Evolutionary conservation across 2,329 filamentous ascomycete species (phyloP), one percentile per base, ranked within the genome.

Genomic region (Cytospora piceae): DNA sequence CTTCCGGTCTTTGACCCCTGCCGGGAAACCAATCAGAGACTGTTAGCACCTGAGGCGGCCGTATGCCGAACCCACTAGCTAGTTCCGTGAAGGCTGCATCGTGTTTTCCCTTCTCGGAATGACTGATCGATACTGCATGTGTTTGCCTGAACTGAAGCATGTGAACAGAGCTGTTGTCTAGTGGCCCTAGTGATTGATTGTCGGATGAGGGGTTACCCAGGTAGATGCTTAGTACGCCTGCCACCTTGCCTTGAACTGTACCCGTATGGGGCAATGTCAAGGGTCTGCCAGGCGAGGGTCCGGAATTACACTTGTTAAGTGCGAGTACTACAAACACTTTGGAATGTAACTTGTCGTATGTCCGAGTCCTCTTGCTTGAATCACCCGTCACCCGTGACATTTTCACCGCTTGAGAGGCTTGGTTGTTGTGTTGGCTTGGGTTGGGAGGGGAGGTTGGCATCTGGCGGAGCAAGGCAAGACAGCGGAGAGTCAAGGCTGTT

Each of bases 1-100:
- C 46, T 37, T 56, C 60, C 60, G 60, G 60, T 39, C 2, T 56
- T 62, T 62, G 60, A 46, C 27, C 3, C 53, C 31, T 27, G 37
- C 9, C 12, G 5, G 11, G 53, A 34, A 51, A 42, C 60, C 39
- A 63, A 63, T 63, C 60, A 63, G 39, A 51, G 29, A 51, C 29
- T 5, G 37, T n/a, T 46, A 57, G 39, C 39, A 29, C 17, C 53
- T 8, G 52, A 32, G 27, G 29, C 27, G 27, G 27, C 39, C 61
- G 51, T 37, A 63, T 42, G 61, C 61, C 53, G 53, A 57, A 27
- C 34, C 24, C 39, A 37, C 53, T 20, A 31, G 32, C 39, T 17
- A 55, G n/a, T 57, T 57, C 15, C 27, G 29, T 7, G 14, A 17
- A 29, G 52, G 20, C 11, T 54, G 29, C 61, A 29, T 49, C 11